These are phyloP conservation scores for Handroanthus guayacan DNA, from an alignment of 257 asterid genomes.

Conservation along the genomic window DNA sequence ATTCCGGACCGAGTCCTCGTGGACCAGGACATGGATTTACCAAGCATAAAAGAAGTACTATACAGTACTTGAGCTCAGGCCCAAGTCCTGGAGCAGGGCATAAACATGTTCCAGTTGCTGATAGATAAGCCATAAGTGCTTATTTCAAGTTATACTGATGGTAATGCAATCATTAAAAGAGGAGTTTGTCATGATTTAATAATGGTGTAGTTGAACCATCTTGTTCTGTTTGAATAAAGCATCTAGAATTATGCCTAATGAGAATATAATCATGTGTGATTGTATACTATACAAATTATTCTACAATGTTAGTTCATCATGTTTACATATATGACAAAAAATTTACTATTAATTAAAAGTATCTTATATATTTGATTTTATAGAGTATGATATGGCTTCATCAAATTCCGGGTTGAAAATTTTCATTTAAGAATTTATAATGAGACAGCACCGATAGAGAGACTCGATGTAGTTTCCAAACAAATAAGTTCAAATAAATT, in stretches of 20 bases:
- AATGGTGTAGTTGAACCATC: too few relatives aligned
- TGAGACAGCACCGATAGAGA: too few relatives aligned
- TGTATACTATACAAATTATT: neutral
- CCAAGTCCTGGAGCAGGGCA: conserved; percentile 62
- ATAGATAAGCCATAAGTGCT: neutral
- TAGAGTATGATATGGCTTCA: neutral
- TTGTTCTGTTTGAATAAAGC: neutral
- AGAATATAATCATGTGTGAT: neutral
- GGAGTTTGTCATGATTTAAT: neutral
- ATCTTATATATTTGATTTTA: neutral
- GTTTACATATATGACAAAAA: neutral
- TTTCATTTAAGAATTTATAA: too few relatives aligned
- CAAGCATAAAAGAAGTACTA: neutral
- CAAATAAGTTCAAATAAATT: too few relatives aligned
- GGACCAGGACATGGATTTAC: neutral
- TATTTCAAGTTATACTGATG: neutral
- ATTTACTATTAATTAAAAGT: neutral
- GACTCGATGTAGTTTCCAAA: too few relatives aligned
- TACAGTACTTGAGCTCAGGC: conserved; percentile 35
- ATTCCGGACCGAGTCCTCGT: conserved; percentile 15
- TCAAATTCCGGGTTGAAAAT: neutral
- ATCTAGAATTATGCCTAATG: neutral
- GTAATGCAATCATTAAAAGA: neutral
- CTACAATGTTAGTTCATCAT: neutral
- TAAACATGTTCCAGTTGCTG: neutral